Conservation (phyloP, 331 rosid species). For the Arachis monticola region DNA sequence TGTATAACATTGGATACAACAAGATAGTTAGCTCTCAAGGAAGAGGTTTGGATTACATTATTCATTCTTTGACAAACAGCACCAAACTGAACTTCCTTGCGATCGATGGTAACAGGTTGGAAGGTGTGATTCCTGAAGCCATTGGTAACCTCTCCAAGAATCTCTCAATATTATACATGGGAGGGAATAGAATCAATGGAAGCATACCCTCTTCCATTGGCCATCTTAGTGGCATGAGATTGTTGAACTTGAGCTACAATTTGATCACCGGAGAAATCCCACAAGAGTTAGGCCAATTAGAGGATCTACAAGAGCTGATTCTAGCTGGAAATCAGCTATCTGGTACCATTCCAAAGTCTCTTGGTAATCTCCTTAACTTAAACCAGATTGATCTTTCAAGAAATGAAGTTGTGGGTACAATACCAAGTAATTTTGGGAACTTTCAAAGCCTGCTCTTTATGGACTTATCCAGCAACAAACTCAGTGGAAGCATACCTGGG, state of each 20-base stretch:
- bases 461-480: slow-evolving; percentile 69
- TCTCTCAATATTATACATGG: slow-evolving; percentile 63
- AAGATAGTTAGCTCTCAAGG: slow-evolving; percentile 48
- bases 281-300: slow-evolving; percentile 53
- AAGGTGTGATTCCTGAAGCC: slow-evolving; percentile 71
- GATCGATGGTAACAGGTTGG: slow-evolving; percentile 60
- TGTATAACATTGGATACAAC: slow-evolving; percentile 71
- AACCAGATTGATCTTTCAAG: slow-evolving; percentile 61
- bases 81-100: slow-evolving; percentile 59
- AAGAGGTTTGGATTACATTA: slow-evolving; percentile 53
- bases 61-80: slow-evolving; percentile 67
- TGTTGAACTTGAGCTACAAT: slow-evolving; percentile 66
- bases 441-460: slow-evolving; percentile 53
- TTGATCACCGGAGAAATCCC: slow-evolving; percentile 70
- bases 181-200: slow-evolving; percentile 68
- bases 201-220: slow-evolving; percentile 66
- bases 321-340: slow-evolving; percentile 58
- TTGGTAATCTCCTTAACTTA: slow-evolving; percentile 59
- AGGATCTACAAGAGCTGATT: slow-evolving; percentile 50
- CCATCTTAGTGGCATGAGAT: slow-evolving; percentile 53
- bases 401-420: slow-evolving; percentile 53
- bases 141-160: slow-evolving; percentile 71
- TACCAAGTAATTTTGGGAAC: slow-evolving; percentile 58
- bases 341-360: slow-evolving; percentile 62
- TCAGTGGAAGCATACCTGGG: slow-evolving; percentile 65